Evolutionary conservation across 2,329 filamentous ascomycete genomes (phyloP).

Genomic region (Drechslerella coelobrocha): DNA sequence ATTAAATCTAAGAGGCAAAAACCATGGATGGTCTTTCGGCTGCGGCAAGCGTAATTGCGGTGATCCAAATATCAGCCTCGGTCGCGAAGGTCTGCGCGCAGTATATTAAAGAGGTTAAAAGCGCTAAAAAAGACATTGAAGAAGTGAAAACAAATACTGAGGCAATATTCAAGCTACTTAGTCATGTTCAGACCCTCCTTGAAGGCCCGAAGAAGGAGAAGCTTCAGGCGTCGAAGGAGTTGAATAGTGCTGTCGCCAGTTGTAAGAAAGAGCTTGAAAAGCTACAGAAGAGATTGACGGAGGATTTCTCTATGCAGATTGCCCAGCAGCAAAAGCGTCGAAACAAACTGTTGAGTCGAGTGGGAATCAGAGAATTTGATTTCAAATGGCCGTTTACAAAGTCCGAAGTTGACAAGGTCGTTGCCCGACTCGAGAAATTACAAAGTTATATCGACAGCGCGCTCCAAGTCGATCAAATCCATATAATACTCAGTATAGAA

Average conservation of each 20-base stretch:
- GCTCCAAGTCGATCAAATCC: constrained; percentile 10
- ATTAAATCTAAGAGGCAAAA: too few species aligned
- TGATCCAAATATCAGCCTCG: neutral
- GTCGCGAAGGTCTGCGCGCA: too few species aligned
- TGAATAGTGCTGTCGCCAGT: neutral
- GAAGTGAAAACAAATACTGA: neutral
- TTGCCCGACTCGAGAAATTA: neutral
- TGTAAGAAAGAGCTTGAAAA: neutral
- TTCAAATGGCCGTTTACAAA: neutral
- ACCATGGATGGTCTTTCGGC: neutral
- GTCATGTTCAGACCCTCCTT: neutral
- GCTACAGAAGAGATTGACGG: constrained; percentile 1
- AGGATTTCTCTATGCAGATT: too few species aligned
- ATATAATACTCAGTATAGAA: neutral
- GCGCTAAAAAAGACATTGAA: neutral
- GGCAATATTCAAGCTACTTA: neutral
- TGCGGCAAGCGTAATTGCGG: neutral
- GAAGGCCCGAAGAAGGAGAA: neutral
- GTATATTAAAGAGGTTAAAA: neutral
- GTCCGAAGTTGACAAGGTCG: neutral
- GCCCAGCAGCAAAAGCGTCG: neutral
- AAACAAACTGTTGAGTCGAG: neutral
- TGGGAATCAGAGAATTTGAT: too few species aligned
- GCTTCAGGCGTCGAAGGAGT: neutral
- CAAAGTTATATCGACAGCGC: neutral